These are phyloP conservation scores for Alternaria incomplexa DNA, from an alignment of 2,329 filamentous ascomycete species.

Conservation along the genomic window DNA sequence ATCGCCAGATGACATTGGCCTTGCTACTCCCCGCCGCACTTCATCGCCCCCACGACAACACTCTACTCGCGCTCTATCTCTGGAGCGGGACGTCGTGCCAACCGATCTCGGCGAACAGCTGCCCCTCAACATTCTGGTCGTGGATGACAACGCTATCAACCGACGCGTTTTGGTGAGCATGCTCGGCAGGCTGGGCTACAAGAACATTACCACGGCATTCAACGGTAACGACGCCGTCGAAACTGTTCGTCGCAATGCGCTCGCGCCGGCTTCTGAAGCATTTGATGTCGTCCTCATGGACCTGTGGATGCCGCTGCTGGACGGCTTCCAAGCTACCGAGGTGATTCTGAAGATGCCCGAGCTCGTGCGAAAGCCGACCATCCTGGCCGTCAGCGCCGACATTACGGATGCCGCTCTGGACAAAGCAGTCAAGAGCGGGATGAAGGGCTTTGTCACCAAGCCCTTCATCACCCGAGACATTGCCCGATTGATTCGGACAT, in stretches of 20 bases:
- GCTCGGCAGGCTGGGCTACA: slow-evolving; percentile 71
- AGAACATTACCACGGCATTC: slow-evolving; percentile 67
- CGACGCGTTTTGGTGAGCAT: slow-evolving; percentile 70
- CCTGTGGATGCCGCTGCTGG: slow-evolving; percentile 77
- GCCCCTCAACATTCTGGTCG: slow-evolving; percentile 71
- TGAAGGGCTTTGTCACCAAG: slow-evolving; percentile 73
- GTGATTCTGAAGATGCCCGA: slow-evolving; percentile 62
- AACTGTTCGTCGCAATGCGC: slow-evolving; percentile 57
- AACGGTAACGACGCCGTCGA: slow-evolving; percentile 72
- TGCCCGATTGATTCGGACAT: slow-evolving; percentile 63
- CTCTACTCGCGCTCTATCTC: slow-evolving; percentile 23
- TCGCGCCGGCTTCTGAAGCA: slow-evolving; percentile 30
- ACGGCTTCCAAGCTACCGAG: slow-evolving; percentile 72
- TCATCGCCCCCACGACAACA: slow-evolving; percentile 35
- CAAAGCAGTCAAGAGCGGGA: slow-evolving; percentile 66
- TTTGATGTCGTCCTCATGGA: slow-evolving; percentile 75
- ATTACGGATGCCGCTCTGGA: slow-evolving; percentile 68
- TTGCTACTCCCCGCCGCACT: slow-evolving; percentile 38
- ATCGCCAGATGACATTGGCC: slow-evolving; percentile 17
- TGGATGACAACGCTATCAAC: slow-evolving; percentile 76
- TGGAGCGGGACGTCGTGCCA: slow-evolving; percentile 25
- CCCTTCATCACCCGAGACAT: slow-evolving; percentile 69
- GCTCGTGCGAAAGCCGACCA: slow-evolving; percentile 44
- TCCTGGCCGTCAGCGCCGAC: slow-evolving; percentile 71
- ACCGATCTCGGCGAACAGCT: slow-evolving; percentile 61